Conservation (phyloP, 2,329 filamentous ascomycete species). For the Cordyceps cicadae region DNA sequence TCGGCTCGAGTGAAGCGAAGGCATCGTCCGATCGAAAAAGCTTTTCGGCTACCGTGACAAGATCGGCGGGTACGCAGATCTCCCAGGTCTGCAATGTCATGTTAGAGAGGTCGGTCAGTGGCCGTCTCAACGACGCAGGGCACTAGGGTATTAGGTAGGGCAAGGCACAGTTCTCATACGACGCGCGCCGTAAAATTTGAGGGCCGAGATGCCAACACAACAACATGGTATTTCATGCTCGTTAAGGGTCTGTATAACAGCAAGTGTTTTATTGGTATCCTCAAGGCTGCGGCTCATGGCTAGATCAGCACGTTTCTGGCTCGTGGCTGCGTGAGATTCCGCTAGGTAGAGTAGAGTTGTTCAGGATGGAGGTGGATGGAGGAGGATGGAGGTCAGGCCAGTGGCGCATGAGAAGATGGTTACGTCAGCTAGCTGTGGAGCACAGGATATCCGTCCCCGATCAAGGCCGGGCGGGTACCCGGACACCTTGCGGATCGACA, state of each 20-base stretch:
- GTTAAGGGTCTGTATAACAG: background rate
- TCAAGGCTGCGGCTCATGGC: background rate
- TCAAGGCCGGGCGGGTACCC: background rate
- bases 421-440: background rate
- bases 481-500: background rate
- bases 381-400: background rate
- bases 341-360: background rate
- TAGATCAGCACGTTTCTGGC: too few species aligned
- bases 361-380: background rate
- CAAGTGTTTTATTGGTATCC: background rate
- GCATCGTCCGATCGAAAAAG: background rate
- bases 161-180: background rate
- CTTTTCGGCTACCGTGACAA: background rate
- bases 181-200: background rate
- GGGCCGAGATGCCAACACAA: background rate
- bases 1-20: background rate
- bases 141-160: background rate
- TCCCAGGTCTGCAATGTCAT: background rate
- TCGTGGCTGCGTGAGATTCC: background rate
- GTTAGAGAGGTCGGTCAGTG: background rate
- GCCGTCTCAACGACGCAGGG: background rate
- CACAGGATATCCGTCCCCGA: background rate
- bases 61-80: background rate
- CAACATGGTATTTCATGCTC: background rate
- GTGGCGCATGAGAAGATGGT: background rate